These are phyloP conservation scores for Exsudoporus frostii DNA, from an alignment of 768 basidiomycete genomes.

Conservation along the genomic window DNA sequence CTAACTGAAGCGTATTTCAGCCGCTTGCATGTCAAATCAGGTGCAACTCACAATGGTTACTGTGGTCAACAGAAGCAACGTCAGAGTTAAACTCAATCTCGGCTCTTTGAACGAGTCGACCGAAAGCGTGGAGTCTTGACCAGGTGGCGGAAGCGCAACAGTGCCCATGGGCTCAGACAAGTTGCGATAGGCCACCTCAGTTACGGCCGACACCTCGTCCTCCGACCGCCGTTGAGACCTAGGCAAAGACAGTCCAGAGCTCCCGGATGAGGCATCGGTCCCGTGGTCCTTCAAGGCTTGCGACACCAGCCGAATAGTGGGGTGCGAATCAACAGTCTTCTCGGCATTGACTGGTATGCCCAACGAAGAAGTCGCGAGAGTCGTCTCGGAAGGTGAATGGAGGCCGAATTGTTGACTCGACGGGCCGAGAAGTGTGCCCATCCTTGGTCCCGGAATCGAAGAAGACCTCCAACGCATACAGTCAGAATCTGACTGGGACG, in stretches of 20 bases:
- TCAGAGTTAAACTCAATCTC: conserved; percentile 56
- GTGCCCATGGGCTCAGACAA: conserved; percentile 12
- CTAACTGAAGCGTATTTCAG: conserved; percentile 35
- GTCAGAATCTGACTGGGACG: conserved; percentile 20
- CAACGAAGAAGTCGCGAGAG: conserved; percentile 15
- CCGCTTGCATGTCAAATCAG: not conserved
- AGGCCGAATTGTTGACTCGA: conserved; percentile 10
- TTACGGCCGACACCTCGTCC: conserved; percentile 9
- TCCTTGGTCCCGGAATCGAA: conserved; percentile 10
- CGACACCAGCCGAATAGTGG: conserved; percentile 27
- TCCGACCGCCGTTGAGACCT: conserved; percentile 12
- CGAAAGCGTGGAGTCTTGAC: conserved; percentile 14
- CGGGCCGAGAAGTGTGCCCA: conserved; percentile 2
- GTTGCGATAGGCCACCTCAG: not conserved
- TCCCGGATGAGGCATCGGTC: not conserved
- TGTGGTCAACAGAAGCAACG: conserved; percentile 48
- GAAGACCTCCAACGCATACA: conserved; percentile 15
- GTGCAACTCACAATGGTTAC: conserved; percentile 58
- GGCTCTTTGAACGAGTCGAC: conserved; percentile 43
- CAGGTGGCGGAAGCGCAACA: conserved; percentile 13
- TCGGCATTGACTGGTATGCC: conserved; percentile 4
- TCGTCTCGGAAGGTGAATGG: conserved; percentile 28
- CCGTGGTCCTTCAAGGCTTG: conserved; percentile 4
- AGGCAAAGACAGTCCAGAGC: conserved; percentile 6
- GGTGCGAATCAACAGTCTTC: conserved; percentile 6